phyloP scores from a whole-genome alignment of 2,329 filamentous ascomycete genomes.

The Arthrobotrys iridis region DNA sequence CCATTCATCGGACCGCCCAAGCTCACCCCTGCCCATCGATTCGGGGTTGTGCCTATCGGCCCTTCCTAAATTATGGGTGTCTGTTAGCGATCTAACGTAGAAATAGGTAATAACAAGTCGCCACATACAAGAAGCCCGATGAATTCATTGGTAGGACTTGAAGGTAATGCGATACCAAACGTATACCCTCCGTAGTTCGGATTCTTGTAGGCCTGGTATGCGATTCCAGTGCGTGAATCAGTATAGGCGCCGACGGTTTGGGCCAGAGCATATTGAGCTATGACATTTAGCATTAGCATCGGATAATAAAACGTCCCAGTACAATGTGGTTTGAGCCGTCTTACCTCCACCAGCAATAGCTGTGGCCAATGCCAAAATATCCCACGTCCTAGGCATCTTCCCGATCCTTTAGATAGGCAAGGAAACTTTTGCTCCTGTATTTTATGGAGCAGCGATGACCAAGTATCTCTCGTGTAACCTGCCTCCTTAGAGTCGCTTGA shows the following conservation, averaged over 20 bases:
- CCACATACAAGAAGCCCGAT: conserved; percentile 67
- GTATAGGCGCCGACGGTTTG: conserved; percentile 60
- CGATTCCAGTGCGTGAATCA: conserved; percentile 65
- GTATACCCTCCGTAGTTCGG: conserved; percentile 62
- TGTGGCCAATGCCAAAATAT: conserved; percentile 18
- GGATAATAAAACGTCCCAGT: background rate
- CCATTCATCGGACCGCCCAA: conserved; percentile 65
- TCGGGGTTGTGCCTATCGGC: conserved; percentile 61
- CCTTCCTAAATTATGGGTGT: conserved; percentile 45
- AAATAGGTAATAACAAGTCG: background rate
- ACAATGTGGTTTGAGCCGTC: background rate
- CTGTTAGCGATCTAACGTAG: background rate
- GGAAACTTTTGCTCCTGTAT: background rate
- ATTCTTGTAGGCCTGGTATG: conserved; percentile 62
- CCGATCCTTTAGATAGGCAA: background rate
- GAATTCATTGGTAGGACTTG: conserved; percentile 66
- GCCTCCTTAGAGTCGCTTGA: background rate
- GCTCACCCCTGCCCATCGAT: conserved; percentile 66
- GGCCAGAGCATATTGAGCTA: conserved; percentile 55
- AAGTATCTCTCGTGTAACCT: background rate
- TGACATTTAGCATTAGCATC: background rate
- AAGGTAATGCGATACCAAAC: conserved; percentile 67
- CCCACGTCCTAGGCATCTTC: conserved; percentile 28
- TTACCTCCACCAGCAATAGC: conserved; percentile 35
- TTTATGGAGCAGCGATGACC: background rate